Percentiles rank a stretch among this genome's conserved stretches.
These are phyloP conservation scores for Ceratobasidium papillatum DNA, from an alignment of 1,284 basidiomycete genomes.

Conservation along the genomic window DNA sequence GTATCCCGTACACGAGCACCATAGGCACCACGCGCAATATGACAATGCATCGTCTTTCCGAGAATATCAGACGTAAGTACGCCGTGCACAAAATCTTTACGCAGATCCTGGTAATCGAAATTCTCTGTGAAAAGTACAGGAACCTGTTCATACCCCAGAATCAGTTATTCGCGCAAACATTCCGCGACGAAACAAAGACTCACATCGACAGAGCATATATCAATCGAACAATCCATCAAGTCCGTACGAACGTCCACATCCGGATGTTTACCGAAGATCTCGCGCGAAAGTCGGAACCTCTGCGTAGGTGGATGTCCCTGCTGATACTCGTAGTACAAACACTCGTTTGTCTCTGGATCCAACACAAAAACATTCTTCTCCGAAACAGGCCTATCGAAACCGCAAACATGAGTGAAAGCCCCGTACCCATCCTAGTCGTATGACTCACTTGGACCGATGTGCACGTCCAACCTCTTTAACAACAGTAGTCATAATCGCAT, in stretches of 20 bases:
- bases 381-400: conserved; percentile 63
- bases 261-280: conserved; percentile 69
- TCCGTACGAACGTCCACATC: conserved; percentile 88
- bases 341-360: conserved; percentile 77
- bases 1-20: conserved; percentile 90
- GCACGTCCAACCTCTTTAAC: conserved; percentile 78
- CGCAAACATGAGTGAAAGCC: conserved; percentile 41
- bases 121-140: conserved; percentile 98
- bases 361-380: conserved; percentile 79
- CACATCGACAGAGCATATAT: conserved; percentile 92
- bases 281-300: conserved; percentile 70
- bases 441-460: conserved; percentile 75
- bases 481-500: conserved; percentile 96
- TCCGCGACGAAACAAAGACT: conserved; percentile 44
- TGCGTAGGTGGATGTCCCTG: conserved; percentile 65
- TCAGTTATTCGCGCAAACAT: background rate
- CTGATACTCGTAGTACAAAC: conserved; percentile 79
- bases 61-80: conserved; percentile 94
- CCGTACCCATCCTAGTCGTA: conserved; percentile 44
- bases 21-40: conserved; percentile 85
- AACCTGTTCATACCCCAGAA: conserved; percentile 62
- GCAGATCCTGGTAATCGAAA: conserved; percentile 95
- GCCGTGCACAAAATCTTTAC: conserved; percentile 95
- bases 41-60: conserved; percentile 93
- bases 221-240: conserved; percentile 87